Base-by-base conservation (phyloP, 2,329 filamentous ascomycete species). In the Thielaviopsis euricoi region DNA sequence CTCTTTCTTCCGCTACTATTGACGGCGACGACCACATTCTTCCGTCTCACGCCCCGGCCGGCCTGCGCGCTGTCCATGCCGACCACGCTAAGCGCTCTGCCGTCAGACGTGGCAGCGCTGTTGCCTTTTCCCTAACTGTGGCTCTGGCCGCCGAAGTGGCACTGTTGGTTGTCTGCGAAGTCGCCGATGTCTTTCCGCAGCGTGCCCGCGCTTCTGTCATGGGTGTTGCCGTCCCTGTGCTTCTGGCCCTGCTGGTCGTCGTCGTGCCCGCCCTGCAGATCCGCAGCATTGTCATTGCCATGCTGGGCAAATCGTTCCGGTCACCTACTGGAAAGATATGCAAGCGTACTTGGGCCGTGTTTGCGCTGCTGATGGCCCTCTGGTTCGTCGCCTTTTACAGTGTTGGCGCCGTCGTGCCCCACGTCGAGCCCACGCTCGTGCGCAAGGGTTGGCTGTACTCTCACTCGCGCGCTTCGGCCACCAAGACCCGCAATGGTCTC, bases 331-430 rank as follows among this genome's bases (percentile, higher is more conserved):
- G 58, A 15, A 37, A 49, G 49, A 17, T 52, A 23, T 51, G 58
- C 40, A 59, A 57, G 51, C 37, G 49, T 23, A 53, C 81, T 23
- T 87, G 84, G 84, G 64, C 76, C 0, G 63, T 90, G 60, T 83
- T 89, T 65, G 61, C 75, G 21, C 64, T 74, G 5, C 77, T 84
- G 4, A 86, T 93, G 63, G 71, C 70, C 1, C 71, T 73, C 51
- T 95, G 88, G 87, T 70, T 94, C 48, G 75, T 80, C 53, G 72
- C 74, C 0, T 94, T 94, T 67, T 94, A 88, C 87, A 85, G 80
- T 60, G 70, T 89, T 25, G 87, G 86, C 1, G 75, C 77, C 61
- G 76, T 80, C 3, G 74, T 89, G 33, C 76, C 84, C 17, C 64
- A 66, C 61, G 68, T 64, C 10, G 67, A 65, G 13, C 62, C 65